Conservation (phyloP, 1,284 basidiomycete genomes). For the Cryptococcus amylolentus region DNA sequence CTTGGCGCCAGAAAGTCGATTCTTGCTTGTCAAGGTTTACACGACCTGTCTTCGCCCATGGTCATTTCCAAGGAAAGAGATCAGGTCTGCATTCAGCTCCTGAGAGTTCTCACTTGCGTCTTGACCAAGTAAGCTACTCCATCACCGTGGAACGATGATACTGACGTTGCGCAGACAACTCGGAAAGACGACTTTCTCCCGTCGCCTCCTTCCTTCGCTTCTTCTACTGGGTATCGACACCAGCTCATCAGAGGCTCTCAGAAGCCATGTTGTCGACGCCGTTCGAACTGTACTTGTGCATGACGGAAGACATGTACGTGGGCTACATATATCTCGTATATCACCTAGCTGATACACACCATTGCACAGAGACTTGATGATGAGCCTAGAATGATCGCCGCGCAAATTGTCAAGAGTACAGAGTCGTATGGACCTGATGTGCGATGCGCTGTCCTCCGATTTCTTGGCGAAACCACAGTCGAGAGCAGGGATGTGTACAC, state of each 20-base stretch:
- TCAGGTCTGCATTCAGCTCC: no score
- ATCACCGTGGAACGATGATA: no score
- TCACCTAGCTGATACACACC: neutral
- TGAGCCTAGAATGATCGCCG: constrained; percentile 1
- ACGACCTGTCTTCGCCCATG: no score
- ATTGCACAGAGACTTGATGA: neutral
- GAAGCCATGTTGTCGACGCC: constrained; percentile 2
- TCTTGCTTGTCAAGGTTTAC: neutral
- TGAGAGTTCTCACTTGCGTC: no score
- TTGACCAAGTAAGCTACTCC: no score
- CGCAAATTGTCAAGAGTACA: constrained; percentile 2
- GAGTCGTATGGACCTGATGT: constrained; percentile 2
- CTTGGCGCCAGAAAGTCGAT: neutral
- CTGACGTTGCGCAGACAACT: neutral
- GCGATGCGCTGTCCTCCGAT: constrained; percentile 11
- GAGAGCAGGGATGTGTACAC: constrained; percentile 8
- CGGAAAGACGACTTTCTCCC: neutral
- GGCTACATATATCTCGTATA: neutral
- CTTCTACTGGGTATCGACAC: constrained; percentile 13
- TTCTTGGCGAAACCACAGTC: constrained; percentile 15
- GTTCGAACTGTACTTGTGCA: constrained; percentile 1
- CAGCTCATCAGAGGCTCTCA: constrained; percentile 4
- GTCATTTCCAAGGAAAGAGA: no score
- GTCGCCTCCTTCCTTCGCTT: constrained; percentile 4
- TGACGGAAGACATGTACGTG: neutral